phyloP scores from a whole-genome alignment of 345 rosid genomes.

The Arabidopsis suecica region DNA sequence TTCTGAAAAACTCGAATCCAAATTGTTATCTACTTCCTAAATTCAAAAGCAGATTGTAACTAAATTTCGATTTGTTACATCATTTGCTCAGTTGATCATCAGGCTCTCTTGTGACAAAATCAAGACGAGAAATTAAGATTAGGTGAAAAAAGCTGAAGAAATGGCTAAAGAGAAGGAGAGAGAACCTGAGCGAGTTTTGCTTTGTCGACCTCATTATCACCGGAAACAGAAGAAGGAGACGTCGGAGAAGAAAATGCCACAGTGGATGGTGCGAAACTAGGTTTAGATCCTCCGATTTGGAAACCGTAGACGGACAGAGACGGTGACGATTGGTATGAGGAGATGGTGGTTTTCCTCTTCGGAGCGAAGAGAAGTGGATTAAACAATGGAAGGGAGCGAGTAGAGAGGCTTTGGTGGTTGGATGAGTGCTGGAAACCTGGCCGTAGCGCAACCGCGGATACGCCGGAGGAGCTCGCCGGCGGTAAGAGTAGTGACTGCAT shows the following conservation, averaged over 20 bases:
- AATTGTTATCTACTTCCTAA: slow-evolving; percentile 4
- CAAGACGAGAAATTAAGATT: background rate
- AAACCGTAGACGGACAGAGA: slow-evolving; percentile 39
- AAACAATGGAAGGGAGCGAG: slow-evolving; percentile 18
- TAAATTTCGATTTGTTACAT: background rate
- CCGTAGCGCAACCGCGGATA: slow-evolving; percentile 38
- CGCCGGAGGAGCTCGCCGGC: slow-evolving; percentile 53
- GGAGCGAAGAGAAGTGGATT: slow-evolving; percentile 31
- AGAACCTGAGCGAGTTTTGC: slow-evolving; percentile 80
- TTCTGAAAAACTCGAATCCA: background rate
- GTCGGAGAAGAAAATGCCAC: slow-evolving; percentile 46
- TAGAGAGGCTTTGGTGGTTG: slow-evolving; percentile 30
- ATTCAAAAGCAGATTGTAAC: slow-evolving; percentile 4
- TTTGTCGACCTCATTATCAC: slow-evolving; percentile 57
- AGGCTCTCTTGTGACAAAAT: background rate
- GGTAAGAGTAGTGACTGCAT: slow-evolving; percentile 71
- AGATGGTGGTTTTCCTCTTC: slow-evolving; percentile 28
- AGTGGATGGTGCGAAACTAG: slow-evolving; percentile 31
- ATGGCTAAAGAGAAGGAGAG: slow-evolving; percentile 3
- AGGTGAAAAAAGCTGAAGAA: slow-evolving; percentile 10
- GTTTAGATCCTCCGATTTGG: slow-evolving; percentile 43
- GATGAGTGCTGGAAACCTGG: slow-evolving; percentile 13
- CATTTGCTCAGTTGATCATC: background rate
- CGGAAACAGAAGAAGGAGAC: slow-evolving; percentile 51
- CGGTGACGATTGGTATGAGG: slow-evolving; percentile 36